phyloP scores from a whole-genome alignment of 495 filamentous ascomycete genomes.

The Trichoderma orchidacearum region DNA sequence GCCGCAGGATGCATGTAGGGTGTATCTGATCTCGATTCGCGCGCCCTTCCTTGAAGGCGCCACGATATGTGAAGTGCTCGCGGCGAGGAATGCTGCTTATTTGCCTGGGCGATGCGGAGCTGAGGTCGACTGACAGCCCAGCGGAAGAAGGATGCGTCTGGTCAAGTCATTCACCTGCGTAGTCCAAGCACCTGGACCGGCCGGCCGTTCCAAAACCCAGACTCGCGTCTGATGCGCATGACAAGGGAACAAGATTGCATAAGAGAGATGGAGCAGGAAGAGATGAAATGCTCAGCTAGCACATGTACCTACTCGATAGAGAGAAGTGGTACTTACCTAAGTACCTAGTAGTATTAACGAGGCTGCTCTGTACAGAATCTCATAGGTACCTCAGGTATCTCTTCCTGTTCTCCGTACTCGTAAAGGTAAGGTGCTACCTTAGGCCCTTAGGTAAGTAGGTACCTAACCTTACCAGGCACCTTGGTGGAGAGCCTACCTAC shows the following conservation, averaged over 20 bases:
- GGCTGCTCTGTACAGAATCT: no score
- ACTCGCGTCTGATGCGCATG: no score
- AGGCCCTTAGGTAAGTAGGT: background rate
- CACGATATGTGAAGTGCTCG: background rate
- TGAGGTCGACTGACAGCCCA: background rate
- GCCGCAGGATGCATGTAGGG: background rate
- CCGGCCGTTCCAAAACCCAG: background rate
- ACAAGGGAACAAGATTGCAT: background rate
- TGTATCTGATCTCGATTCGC: background rate
- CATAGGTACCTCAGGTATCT: no score
- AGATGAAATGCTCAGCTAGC: background rate
- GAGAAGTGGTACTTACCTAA: no score
- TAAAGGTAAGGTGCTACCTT: no score
- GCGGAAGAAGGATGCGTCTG: background rate
- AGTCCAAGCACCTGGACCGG: no score
- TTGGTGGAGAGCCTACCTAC: background rate
- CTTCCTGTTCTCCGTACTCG: no score
- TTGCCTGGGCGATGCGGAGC: background rate
- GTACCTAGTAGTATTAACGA: no score
- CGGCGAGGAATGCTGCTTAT: background rate
- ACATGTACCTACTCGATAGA: background rate
- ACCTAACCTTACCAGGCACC: background rate
- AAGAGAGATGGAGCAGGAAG: background rate
- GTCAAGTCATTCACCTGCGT: background rate
- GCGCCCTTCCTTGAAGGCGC: background rate